These are phyloP conservation scores for Pyrus pyrifolia DNA, from an alignment of 306 rosid genomes.

Conservation along the genomic window DNA sequence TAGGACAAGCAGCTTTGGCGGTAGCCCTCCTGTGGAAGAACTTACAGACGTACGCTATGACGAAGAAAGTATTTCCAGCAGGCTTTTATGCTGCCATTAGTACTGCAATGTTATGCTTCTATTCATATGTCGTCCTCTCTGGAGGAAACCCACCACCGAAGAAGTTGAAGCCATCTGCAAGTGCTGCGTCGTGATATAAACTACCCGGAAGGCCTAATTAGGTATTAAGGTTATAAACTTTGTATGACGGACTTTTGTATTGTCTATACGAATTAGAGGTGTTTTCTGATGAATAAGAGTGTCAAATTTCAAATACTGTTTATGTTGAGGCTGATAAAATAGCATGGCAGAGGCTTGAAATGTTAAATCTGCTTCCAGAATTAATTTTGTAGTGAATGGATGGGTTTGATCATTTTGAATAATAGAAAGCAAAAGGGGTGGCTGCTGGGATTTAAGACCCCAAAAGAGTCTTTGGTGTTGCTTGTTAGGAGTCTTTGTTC, in stretches of 20 bases:
- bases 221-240: background rate
- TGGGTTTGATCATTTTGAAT: no score
- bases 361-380: no score
- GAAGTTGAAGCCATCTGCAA: conserved; percentile 64
- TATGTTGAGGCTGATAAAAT: no score
- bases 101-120: conserved; percentile 93
- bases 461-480: no score
- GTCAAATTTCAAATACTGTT: no score
- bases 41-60: conserved; percentile 62
- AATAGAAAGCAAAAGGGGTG: no score
- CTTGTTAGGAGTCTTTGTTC: no score
- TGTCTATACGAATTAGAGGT: conserved; percentile 3
- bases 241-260: conserved; percentile 12
- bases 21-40: conserved; percentile 74
- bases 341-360: no score
- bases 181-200: conserved; percentile 37
- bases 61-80: conserved; percentile 65
- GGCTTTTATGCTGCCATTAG: conserved; percentile 59
- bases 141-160: conserved; percentile 98
- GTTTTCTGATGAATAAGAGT: background rate
- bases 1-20: conserved; percentile 77
- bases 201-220: conserved; percentile 1
- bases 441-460: no score
- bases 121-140: conserved; percentile 55
- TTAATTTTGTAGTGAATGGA: no score